phyloP scores from a whole-genome alignment of 495 filamentous ascomycete species.

The Neurospora cerealis region DNA sequence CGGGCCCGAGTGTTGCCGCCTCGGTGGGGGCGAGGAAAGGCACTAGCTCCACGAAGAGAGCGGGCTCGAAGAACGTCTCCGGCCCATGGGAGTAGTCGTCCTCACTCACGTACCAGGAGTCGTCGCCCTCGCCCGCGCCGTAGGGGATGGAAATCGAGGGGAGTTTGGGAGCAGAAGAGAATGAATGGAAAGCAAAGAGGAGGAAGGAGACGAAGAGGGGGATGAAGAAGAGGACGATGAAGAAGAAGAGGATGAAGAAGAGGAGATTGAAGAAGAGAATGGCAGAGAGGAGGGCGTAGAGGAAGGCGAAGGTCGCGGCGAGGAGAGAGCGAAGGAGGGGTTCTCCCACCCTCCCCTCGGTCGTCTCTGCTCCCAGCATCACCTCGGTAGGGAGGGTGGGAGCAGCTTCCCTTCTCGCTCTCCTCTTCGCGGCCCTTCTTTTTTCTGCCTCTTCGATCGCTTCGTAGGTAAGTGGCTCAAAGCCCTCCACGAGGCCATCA shows the following conservation, averaged over 20 bases:
- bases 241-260: neutral
- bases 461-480: too few species aligned
- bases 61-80: neutral
- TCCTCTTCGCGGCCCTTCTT: too few species aligned
- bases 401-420: too few species aligned
- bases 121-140: neutral
- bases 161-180: neutral
- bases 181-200: neutral
- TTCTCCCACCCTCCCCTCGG: too few species aligned
- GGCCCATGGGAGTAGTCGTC: neutral
- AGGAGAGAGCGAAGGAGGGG: too few species aligned
- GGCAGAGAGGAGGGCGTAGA: neutral
- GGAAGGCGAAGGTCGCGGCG: neutral
- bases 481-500: too few species aligned
- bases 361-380: too few species aligned
- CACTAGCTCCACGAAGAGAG: neutral
- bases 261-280: neutral
- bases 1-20: neutral
- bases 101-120: neutral
- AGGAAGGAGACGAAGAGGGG: neutral
- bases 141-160: neutral
- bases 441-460: too few species aligned
- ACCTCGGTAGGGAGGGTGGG: too few species aligned
- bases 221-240: neutral
- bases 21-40: neutral